These are phyloP conservation scores for Panaeolus papilionaceus DNA, from an alignment of 768 basidiomycete species.

Conservation along the genomic window DNA sequence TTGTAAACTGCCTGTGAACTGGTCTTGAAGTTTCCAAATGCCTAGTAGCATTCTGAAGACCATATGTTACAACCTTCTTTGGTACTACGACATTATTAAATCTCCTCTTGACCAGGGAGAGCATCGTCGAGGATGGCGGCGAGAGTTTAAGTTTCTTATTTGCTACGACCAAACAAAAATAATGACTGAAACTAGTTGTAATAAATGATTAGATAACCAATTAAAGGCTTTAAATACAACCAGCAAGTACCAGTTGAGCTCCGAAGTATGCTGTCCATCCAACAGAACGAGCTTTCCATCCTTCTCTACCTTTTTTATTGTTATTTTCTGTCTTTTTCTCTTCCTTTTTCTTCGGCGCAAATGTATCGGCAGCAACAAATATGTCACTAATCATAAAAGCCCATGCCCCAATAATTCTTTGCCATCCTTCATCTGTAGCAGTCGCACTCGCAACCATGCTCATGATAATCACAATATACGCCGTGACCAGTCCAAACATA, in stretches of 20 bases:
- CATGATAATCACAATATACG: slow-evolving; percentile 29
- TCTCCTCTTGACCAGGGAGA: slow-evolving; percentile 13
- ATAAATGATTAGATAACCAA: slow-evolving; percentile 10
- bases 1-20: slow-evolving; percentile 63
- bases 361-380: slow-evolving; percentile 31
- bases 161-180: slow-evolving; percentile 9
- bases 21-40: slow-evolving; percentile 42
- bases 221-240: slow-evolving; percentile 22
- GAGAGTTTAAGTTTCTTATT: not conserved
- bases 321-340: not conserved
- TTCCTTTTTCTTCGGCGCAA: slow-evolving; percentile 24
- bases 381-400: slow-evolving; percentile 34
- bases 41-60: slow-evolving; percentile 50
- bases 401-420: slow-evolving; percentile 30
- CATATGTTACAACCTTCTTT: slow-evolving; percentile 61
- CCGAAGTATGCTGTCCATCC: slow-evolving; percentile 33
- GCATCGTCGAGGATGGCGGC: slow-evolving; percentile 10
- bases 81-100: slow-evolving; percentile 17
- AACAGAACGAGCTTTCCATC: slow-evolving; percentile 30
- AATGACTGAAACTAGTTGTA: not conserved
- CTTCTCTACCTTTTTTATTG: slow-evolving; percentile 18
- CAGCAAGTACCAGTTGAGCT: slow-evolving; percentile 31
- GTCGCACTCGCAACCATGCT: slow-evolving; percentile 34
- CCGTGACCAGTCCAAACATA: slow-evolving; percentile 24
- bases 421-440: slow-evolving; percentile 31